These are phyloP conservation scores for Fusarium sororula DNA, from an alignment of 2,329 filamentous ascomycete species.

Conservation along the genomic window DNA sequence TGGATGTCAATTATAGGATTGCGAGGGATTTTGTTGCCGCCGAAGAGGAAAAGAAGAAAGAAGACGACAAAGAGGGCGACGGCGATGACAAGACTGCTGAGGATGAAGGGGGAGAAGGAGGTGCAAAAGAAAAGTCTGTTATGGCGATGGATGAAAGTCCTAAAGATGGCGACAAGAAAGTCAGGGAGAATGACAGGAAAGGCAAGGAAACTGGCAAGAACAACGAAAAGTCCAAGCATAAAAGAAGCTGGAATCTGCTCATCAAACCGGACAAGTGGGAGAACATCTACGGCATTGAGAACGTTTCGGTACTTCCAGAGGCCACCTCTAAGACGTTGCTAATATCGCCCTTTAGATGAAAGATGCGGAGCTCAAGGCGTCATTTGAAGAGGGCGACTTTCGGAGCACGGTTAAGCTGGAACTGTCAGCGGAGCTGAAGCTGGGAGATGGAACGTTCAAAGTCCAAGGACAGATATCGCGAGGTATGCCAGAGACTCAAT, in stretches of 20 bases:
- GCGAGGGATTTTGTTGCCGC: not conserved
- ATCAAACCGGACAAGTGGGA: not conserved
- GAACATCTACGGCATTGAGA: not conserved
- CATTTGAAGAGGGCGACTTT: not conserved
- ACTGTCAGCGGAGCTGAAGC: not conserved
- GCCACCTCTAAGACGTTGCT: rapidly evolving
- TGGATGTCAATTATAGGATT: not conserved
- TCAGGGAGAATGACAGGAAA: not conserved
- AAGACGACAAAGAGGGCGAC: not conserved
- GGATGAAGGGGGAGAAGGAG: rapidly evolving
- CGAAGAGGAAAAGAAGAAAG: not conserved
- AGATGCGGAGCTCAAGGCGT: not conserved
- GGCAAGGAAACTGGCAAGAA: not conserved
- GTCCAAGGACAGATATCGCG: not conserved
- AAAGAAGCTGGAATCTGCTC: not conserved
- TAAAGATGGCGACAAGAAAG: rapidly evolving
- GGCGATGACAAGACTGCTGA: not conserved
- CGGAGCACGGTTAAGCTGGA: not conserved
- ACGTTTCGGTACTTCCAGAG: not conserved
- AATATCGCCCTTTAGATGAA: rapidly evolving
- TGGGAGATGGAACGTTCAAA: not conserved
- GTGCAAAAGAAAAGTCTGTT: rapidly evolving
- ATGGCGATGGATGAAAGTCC: too few relatives aligned
- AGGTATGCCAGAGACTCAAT: rapidly evolving
- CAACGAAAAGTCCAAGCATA: rapidly evolving